A percentile compares a stretch with the other conserved stretches of the same genome.
phyloP scores from a whole-genome alignment of 1,284 basidiomycete genomes.

The Ceratorhiza oryzae-sativae region DNA sequence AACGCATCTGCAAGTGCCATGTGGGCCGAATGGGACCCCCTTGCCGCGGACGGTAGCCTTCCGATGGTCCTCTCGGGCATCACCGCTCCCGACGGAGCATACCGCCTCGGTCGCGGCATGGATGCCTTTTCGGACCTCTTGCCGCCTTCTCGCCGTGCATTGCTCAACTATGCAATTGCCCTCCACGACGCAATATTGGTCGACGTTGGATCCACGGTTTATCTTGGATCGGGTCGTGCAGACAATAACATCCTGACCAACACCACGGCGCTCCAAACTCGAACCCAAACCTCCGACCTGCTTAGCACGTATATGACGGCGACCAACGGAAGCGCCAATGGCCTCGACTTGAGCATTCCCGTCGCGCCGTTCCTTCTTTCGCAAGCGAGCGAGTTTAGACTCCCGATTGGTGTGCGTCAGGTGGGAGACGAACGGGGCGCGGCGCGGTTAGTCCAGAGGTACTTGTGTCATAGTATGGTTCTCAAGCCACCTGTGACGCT shows the following conservation, averaged over 20 bases:
- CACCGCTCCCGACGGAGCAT: slow-evolving; percentile 4
- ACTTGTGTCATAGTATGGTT: slow-evolving; percentile 35
- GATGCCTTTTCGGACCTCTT: background rate
- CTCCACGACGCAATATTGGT: slow-evolving; percentile 21
- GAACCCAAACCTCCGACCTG: slow-evolving; percentile 21
- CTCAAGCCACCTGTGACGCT: slow-evolving; percentile 29
- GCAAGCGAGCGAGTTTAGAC: slow-evolving; percentile 6
- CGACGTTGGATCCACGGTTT: slow-evolving; percentile 23
- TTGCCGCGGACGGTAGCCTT: background rate
- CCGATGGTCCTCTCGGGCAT: slow-evolving; percentile 17
- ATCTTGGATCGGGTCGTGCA: background rate
- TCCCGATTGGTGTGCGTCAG: background rate
- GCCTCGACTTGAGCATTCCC: slow-evolving; percentile 4
- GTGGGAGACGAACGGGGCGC: background rate
- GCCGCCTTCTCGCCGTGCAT: background rate
- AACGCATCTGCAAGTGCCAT: slow-evolving; percentile 4
- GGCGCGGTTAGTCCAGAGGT: slow-evolving; percentile 23
- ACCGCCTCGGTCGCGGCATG: background rate
- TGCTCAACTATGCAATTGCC: slow-evolving; percentile 26
- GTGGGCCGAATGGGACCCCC: slow-evolving; percentile 38
- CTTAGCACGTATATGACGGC: background rate
- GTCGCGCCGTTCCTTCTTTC: slow-evolving; percentile 21
- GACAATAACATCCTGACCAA: slow-evolving; percentile 25
- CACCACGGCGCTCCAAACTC: slow-evolving; percentile 8
- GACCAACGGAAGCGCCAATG: slow-evolving; percentile 22